Evolutionary conservation across 108 stramenopile genomes (phyloP).

Genomic region (Stephanodiscus minutulus): DNA sequence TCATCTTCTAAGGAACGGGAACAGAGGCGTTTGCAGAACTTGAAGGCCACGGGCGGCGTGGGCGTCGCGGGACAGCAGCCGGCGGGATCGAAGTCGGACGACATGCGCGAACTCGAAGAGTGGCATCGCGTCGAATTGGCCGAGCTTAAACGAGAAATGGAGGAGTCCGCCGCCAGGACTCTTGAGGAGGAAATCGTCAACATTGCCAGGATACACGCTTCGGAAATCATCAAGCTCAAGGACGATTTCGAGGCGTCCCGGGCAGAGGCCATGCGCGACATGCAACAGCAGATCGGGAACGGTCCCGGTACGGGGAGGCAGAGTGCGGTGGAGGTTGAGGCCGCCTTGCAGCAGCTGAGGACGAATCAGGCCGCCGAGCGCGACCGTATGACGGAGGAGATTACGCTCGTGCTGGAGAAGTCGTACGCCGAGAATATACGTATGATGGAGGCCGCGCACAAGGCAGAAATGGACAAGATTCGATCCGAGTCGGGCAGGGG

Average conservation of each 20-base stretch:
- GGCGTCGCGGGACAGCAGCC: constrained; percentile 12
- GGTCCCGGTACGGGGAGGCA: not conserved
- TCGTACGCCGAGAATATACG: constrained; percentile 13
- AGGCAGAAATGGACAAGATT: constrained; percentile 24
- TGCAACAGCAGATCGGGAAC: constrained; percentile 12
- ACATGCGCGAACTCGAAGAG: constrained; percentile 15
- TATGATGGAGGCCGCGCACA: constrained; percentile 27
- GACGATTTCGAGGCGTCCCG: constrained; percentile 28
- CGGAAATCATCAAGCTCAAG: constrained; percentile 32
- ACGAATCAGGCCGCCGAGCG: constrained; percentile 14
- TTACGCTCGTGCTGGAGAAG: constrained; percentile 22
- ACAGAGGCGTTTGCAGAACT: constrained; percentile 32
- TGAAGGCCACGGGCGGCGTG: constrained; percentile 19
- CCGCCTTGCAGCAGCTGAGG: constrained; percentile 12
- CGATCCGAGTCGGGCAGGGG: not conserved
- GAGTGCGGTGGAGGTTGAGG: constrained; percentile 8
- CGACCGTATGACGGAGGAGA: constrained; percentile 22
- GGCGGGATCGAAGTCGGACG: constrained; percentile 1
- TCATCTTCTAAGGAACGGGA: constrained; percentile 43
- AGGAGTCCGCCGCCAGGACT: constrained; percentile 16
- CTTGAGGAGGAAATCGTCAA: constrained; percentile 35
- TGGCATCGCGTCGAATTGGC: constrained; percentile 21
- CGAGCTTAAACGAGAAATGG: constrained; percentile 23
- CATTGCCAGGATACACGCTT: constrained; percentile 33
- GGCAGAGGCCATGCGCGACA: constrained; percentile 20